Evolutionary conservation across 2,329 filamentous ascomycete genomes (phyloP).

Genomic region (Penicillium sp.): DNA sequence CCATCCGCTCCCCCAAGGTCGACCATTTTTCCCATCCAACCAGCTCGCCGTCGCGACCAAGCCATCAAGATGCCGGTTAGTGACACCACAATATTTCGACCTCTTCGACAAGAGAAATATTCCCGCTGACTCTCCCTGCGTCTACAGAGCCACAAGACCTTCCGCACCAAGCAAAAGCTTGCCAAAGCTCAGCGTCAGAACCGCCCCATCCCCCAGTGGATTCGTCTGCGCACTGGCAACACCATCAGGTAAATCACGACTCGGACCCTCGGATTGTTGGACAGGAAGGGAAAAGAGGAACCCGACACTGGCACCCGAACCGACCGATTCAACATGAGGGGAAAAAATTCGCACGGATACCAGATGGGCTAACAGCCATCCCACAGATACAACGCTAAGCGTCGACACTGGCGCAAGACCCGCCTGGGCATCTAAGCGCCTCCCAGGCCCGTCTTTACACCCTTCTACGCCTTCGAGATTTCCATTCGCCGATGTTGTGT

Average conservation of each 20-base stretch:
- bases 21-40: conserved; percentile 36
- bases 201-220: conserved; percentile 99
- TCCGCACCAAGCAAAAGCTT: conserved; percentile 99
- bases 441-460: conserved; percentile 33
- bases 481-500: conserved; percentile 16
- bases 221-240: conserved; percentile 96
- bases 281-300: neutral
- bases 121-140: conserved; percentile 3
- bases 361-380: neutral
- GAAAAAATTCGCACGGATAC: conserved; percentile 1
- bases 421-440: conserved; percentile 87
- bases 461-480: conserved; percentile 36
- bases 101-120: neutral
- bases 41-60: conserved; percentile 40
- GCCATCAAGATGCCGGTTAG: conserved; percentile 54
- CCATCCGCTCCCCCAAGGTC: conserved; percentile 31
- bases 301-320: neutral
- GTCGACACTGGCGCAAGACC: conserved; percentile 99
- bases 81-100: conserved; percentile 5
- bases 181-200: conserved; percentile 99
- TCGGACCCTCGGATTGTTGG: conserved; percentile 7
- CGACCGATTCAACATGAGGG: conserved; percentile 1
- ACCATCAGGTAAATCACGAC: conserved; percentile 82
- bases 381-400: conserved; percentile 97
- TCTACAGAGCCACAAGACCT: conserved; percentile 94